phyloP scores from a whole-genome alignment of 768 basidiomycete genomes.

The Arthromyces matolae region DNA sequence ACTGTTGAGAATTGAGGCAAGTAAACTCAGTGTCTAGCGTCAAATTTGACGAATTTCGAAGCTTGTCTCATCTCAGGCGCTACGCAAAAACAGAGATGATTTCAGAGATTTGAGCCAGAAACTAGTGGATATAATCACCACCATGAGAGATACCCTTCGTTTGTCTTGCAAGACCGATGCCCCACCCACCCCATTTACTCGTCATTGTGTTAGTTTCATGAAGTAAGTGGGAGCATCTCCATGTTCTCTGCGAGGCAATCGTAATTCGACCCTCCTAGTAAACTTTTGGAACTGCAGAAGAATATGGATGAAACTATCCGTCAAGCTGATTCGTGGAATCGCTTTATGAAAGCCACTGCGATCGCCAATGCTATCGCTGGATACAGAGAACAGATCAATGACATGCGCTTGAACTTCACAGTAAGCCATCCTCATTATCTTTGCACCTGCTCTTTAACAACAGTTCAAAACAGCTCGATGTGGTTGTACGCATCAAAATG shows the following conservation, averaged over 20 bases:
- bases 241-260: neutral
- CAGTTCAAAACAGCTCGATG: neutral
- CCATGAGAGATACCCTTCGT: neutral
- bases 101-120: neutral
- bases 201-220: neutral
- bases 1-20: neutral
- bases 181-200: neutral
- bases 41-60: no score
- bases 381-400: neutral
- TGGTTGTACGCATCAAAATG: neutral
- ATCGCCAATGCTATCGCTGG: neutral
- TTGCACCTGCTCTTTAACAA: neutral
- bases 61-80: no score
- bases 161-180: neutral
- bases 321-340: neutral
- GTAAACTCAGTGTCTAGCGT: no score
- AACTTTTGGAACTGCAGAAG: neutral
- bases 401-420: neutral
- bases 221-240: neutral
- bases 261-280: neutral
- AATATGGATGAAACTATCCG: neutral
- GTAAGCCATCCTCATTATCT: neutral
- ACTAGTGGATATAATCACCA: neutral
- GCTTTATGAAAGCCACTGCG: neutral
- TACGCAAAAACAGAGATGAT: slow-evolving; percentile 1